Evolutionary conservation across 1,139 yeast genomes (phyloP), one percentile per base, ranked within the genome.

Genomic region (Citeromyces hawaiiensis): DNA sequence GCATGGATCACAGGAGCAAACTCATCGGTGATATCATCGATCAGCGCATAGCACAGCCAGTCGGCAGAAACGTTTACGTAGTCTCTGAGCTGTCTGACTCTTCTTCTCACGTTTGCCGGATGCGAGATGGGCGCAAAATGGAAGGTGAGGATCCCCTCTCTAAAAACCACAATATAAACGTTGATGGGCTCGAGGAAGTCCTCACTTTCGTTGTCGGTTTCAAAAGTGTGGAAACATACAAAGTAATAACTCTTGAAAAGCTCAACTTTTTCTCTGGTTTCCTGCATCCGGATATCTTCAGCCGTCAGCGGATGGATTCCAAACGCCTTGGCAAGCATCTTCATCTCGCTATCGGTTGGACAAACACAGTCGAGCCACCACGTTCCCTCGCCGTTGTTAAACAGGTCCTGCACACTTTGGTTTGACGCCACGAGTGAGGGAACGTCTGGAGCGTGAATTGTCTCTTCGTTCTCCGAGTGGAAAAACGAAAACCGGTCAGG

Each of bases 1-100:
- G 80, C 80, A 40, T 82, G 85, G 45, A 87, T 85, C 5, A 83
- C 82, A 1, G 96, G 96, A 13, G 94, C 94, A 59, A 86, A 87
- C 37, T 87, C 80, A 70, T 87, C 96, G 8, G 95, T 85, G 48
- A 87, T 87, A 55, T 87, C 96, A 69, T 87, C 96, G 47, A 87
- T 83, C 45, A 87, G 60, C 8, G 96, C 96, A 60, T 87, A 87
- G 59, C 95, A 87, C 39, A 87, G 63, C 96, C 96, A 87, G 60
- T 87, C 96, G 2, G 95, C 80, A 45, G 85, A 75, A 10, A 87
- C 94, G 47, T 76, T 78, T 35, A 87, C 88, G 54, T 86, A 86
- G 52, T 85, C 96, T 43, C 93, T 70, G 48, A 87, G 68, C 58
- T 87, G 96, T 50, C 96, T 73, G 38, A 87, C 93, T 61, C 96